phyloP scores from a whole-genome alignment of 176 grass and related monocot genomes.

The Aegilops speltoides region DNA sequence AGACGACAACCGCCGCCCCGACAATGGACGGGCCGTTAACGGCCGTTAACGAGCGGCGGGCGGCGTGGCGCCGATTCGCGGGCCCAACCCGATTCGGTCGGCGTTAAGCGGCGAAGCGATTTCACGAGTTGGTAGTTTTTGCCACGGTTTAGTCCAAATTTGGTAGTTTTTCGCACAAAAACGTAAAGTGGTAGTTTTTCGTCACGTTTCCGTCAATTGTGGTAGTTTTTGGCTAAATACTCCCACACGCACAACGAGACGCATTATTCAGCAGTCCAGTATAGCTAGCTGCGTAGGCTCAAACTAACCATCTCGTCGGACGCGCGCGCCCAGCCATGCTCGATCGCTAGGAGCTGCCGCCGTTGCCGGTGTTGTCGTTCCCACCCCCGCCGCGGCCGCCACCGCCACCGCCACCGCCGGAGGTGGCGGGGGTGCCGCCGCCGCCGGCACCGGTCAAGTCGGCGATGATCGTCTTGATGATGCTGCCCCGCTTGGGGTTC shows the following conservation, averaged over 20 bases:
- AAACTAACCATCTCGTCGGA: not conserved
- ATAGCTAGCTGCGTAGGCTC: not conserved
- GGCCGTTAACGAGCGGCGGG: too few relatives aligned
- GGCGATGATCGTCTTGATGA: conserved; percentile 16
- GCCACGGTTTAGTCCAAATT: too few relatives aligned
- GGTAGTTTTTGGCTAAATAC: too few relatives aligned
- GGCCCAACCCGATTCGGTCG: too few relatives aligned
- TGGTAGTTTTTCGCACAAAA: too few relatives aligned
- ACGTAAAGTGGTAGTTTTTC: too few relatives aligned
- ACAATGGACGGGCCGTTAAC: too few relatives aligned
- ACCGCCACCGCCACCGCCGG: not conserved
- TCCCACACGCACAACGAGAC: not conserved
- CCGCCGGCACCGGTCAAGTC: not conserved
- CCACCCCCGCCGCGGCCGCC: not conserved
- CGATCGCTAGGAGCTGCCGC: not conserved
- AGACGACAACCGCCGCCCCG: too few relatives aligned
- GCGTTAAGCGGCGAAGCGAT: too few relatives aligned
- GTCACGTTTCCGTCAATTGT: too few relatives aligned
- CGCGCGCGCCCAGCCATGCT: not conserved
- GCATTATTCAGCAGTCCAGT: not conserved
- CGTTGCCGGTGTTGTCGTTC: not conserved
- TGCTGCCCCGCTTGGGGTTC: conserved; percentile 19
- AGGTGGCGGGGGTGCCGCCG: not conserved
- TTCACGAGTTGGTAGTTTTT: too few relatives aligned
- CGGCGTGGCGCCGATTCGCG: too few relatives aligned